Percentiles rank a stretch among this genome's conserved stretches.
Conservation (phyloP, 2,329 filamentous ascomycete species). For the Rutstroemia sp. region DNA sequence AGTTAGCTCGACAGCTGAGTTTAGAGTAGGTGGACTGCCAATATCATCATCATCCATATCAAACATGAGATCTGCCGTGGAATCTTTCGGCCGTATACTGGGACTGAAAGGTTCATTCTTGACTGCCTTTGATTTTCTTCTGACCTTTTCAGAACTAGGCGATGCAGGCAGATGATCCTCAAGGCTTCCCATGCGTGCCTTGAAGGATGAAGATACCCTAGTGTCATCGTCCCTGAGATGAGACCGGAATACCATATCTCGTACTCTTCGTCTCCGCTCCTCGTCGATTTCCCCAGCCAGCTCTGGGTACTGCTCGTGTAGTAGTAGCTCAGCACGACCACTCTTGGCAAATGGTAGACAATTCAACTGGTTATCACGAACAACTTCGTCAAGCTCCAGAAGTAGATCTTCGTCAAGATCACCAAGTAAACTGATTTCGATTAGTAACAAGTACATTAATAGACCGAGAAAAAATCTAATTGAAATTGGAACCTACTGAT, state of each 20-base stretch:
- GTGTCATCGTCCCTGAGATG: conserved; percentile 58
- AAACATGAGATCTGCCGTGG: conserved; percentile 75
- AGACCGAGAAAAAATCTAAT: no score
- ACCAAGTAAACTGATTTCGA: conserved; percentile 53
- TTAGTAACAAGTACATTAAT: background rate
- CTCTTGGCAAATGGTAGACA: conserved; percentile 72
- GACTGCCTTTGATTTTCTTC: conserved; percentile 39
- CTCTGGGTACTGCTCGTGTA: conserved; percentile 45
- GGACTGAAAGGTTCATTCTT: conserved; percentile 58
- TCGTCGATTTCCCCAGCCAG: conserved; percentile 56
- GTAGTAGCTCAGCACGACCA: conserved; percentile 57
- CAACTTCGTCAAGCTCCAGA: conserved; percentile 68
- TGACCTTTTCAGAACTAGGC: conserved; percentile 33
- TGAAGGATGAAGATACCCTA: conserved; percentile 53
- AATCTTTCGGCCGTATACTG: conserved; percentile 58
- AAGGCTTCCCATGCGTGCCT: conserved; percentile 51
- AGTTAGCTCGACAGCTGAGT: conserved; percentile 2
- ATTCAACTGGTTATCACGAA: conserved; percentile 74
- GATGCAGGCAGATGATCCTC: conserved; percentile 48
- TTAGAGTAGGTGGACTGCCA: background rate
- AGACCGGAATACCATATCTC: conserved; percentile 65
- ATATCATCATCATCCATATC: conserved; percentile 69
- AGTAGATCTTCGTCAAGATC: conserved; percentile 81
- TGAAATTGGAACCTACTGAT: conserved; percentile 39
- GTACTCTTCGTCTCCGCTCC: conserved; percentile 61